phyloP scores from a whole-genome alignment of 371 early-diverging fungal species.

The Rhizopus sp. region DNA sequence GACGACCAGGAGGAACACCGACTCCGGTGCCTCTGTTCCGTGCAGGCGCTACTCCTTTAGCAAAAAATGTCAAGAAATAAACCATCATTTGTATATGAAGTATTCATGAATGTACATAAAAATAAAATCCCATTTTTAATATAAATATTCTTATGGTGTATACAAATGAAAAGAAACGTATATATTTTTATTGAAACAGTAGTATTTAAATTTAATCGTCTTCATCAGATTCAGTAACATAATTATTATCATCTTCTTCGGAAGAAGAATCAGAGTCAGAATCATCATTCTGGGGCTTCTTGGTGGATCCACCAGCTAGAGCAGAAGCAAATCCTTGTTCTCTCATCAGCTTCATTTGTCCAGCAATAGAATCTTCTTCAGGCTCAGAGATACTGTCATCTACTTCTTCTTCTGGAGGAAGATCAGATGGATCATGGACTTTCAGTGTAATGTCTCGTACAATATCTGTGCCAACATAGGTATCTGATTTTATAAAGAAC shows the following conservation, averaged over 20 bases:
- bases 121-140: no score
- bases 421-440: slow-evolving; percentile 68
- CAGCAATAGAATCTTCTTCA: slow-evolving; percentile 93
- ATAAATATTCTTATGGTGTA: no score
- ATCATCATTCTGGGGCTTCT: slow-evolving; percentile 32
- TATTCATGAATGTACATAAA: no score
- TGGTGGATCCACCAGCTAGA: slow-evolving; percentile 55
- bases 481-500: slow-evolving; percentile 86
- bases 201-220: no score
- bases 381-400: slow-evolving; percentile 97
- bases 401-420: slow-evolving; percentile 72
- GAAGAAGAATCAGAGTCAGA: slow-evolving; percentile 34
- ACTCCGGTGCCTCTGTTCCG: slow-evolving; percentile 43
- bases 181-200: no score
- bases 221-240: slow-evolving; percentile 30
- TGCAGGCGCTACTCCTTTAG: slow-evolving; percentile 39
- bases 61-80: not conserved
- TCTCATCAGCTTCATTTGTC: slow-evolving; percentile 86
- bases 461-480: slow-evolving; percentile 83
- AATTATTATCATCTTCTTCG: slow-evolving; percentile 36
- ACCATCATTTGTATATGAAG: no score
- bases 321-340: slow-evolving; percentile 71
- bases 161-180: no score
- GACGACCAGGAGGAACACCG: slow-evolving; percentile 32
- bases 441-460: slow-evolving; percentile 72